phyloP scores from a whole-genome alignment of 805 yeast genomes.

The Nakazawaea peltata region DNA sequence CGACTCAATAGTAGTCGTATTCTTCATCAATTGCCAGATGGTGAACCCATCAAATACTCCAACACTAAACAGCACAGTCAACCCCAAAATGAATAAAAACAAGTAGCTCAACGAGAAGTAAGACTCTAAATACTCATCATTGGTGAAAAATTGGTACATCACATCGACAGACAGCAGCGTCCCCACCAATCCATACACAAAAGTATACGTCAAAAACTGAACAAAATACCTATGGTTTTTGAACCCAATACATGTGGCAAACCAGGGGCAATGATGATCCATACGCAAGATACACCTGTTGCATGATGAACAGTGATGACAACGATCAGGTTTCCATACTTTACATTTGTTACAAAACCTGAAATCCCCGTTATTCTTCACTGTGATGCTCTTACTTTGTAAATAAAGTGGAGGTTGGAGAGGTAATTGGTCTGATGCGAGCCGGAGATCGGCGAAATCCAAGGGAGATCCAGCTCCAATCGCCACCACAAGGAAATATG shows the following conservation, averaged over 20 bases:
- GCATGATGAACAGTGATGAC: constrained; percentile 50
- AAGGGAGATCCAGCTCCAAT: constrained; percentile 62
- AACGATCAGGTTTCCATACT: constrained; percentile 53
- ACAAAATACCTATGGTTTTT: constrained; percentile 72
- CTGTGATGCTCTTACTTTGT: constrained; percentile 30
- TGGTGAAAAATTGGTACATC: constrained; percentile 39
- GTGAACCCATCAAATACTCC: constrained; percentile 49
- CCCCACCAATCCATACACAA: constrained; percentile 37
- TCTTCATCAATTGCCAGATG: constrained; percentile 48
- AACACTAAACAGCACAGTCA: constrained; percentile 49
- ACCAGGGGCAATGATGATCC: constrained; percentile 77
- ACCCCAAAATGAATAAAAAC: constrained; percentile 46
- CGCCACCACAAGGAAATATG: constrained; percentile 45
- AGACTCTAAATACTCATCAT: constrained; percentile 29
- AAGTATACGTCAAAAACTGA: constrained; percentile 56
- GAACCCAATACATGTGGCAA: constrained; percentile 80
- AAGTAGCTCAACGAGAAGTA: constrained; percentile 52
- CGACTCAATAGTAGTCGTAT: constrained; percentile 78
- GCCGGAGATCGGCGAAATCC: constrained; percentile 36
- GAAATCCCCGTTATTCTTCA: constrained; percentile 53
- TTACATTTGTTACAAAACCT: constrained; percentile 47
- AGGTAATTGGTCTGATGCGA: constrained; percentile 8
- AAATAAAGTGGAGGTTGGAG: constrained; percentile 33
- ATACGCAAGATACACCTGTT: constrained; percentile 37
- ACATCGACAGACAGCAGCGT: constrained; percentile 30